A percentile compares a stretch with the other conserved stretches of the same genome.
phyloP scores from a whole-genome alignment of 2,329 filamentous ascomycete genomes.

The Colletotrichum tropicale region DNA sequence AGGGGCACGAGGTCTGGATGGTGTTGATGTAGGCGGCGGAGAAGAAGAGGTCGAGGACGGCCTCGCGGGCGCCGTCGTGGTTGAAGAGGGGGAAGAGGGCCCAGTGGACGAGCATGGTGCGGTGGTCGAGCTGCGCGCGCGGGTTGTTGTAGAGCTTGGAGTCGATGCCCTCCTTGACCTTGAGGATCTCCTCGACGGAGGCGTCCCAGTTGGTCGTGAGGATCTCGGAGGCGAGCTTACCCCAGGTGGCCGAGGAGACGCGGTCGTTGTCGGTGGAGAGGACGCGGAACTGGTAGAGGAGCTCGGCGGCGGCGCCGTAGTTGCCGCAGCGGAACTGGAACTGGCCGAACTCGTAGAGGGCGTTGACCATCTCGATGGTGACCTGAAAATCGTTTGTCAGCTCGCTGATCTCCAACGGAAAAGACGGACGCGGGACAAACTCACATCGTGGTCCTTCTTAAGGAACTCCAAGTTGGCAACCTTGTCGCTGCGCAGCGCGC shows the following conservation, averaged over 20 bases:
- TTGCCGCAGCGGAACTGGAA: slow-evolving; percentile 98
- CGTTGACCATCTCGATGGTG: slow-evolving; percentile 93
- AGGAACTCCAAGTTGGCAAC: slow-evolving; percentile 98
- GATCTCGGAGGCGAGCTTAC: slow-evolving; percentile 96
- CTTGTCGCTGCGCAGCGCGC: slow-evolving; percentile 93
- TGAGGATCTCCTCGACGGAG: slow-evolving; percentile 87
- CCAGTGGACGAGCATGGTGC: slow-evolving; percentile 98
- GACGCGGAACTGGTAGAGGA: slow-evolving; percentile 97
- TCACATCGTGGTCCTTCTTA: slow-evolving; percentile 91
- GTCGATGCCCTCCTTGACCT: slow-evolving; percentile 92
- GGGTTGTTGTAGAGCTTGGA: slow-evolving; percentile 96
- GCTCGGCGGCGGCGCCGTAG: slow-evolving; percentile 87
- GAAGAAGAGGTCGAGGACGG: slow-evolving; percentile 95
- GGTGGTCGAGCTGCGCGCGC: slow-evolving; percentile 92
- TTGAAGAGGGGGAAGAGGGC: slow-evolving; percentile 99
- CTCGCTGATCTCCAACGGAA: rapidly evolving
- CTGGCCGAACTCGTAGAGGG: slow-evolving; percentile 92
- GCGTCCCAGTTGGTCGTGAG: slow-evolving; percentile 94
- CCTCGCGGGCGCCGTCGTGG: slow-evolving; percentile 88
- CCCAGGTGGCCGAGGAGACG: slow-evolving; percentile 94
- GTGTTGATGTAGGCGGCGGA: slow-evolving; percentile 98
- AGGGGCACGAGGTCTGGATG: slow-evolving; percentile 96
- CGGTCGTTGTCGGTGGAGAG: slow-evolving; percentile 99
- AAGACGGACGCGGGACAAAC: slow-evolving; percentile 30
- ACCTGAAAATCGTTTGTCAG: slow-evolving; percentile 53